Percentiles rank a stretch among this genome's conserved stretches.
Evolutionary conservation across 306 rosid species (phyloP).

Genomic region (Lathyrus aphaca): DNA sequence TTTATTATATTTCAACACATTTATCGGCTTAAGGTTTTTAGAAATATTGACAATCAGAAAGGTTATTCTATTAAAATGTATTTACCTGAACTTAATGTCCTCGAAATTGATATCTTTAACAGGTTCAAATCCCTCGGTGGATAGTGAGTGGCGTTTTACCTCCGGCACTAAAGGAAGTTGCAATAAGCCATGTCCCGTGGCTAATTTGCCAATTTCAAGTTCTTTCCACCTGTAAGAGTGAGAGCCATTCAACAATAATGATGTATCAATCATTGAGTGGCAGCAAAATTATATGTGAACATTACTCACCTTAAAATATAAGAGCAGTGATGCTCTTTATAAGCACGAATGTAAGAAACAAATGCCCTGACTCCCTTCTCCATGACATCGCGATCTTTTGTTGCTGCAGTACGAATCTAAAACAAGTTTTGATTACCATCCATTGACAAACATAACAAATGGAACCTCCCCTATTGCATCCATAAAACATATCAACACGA

Average conservation of each 20-base stretch:
- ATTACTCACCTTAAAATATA: conserved; percentile 73
- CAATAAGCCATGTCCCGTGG: conserved; percentile 83
- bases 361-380: conserved; percentile 88
- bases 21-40: not conserved
- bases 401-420: conserved; percentile 75
- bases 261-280: conserved; percentile 17
- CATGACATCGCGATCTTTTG: conserved; percentile 90
- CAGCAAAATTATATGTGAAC: conserved; percentile 22
- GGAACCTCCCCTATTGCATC: conserved; percentile 4
- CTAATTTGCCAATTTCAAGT: conserved; percentile 91
- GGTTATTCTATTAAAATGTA: conserved; percentile 4
- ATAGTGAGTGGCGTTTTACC: conserved; percentile 72
- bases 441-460: conserved; percentile 7
- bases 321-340: conserved; percentile 88
- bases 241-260: conserved; percentile 24
- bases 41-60: conserved; percentile 6
- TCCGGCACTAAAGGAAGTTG: conserved; percentile 89
- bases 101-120: conserved; percentile 68
- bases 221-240: conserved; percentile 76
- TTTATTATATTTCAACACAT: not conserved
- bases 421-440: conserved; percentile 38
- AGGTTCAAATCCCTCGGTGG: conserved; percentile 77
- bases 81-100: conserved; percentile 84
- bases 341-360: conserved; percentile 89
- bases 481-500: conserved; percentile 9